Base-by-base conservation (phyloP, 139 green algal species). In the Chlorella vulgaris region DNA sequence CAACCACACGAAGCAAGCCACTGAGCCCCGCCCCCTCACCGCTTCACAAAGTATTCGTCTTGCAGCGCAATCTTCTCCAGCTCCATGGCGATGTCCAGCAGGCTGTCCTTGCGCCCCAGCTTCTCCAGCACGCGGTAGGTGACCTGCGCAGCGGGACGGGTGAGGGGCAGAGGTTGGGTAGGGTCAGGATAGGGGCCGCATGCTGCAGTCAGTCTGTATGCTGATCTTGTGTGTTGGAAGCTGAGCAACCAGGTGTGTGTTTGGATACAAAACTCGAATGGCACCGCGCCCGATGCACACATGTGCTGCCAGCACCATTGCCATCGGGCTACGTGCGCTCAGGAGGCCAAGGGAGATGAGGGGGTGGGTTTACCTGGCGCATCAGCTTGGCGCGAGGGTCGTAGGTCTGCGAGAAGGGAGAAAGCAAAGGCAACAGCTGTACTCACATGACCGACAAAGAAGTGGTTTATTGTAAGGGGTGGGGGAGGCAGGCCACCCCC, bases 41-140 rank as follows among this genome's bases (percentile, higher is more conserved):
- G 68, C 82, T 90, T 83, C 18, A 91, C 68, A 83, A 96, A 96
- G 88, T 95, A 96, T 26, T 88, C 73, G 81, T 96, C 92, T 47
- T 74, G 58, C n/a, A 89, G 79, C 7, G 92, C 92, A 47, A 90
- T 74, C 39, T 86, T 78, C 86, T 95, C 90, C 63, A 95, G 86
- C 82, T 89, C 90, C 84, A 92, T 80, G 28, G 92, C 92, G 33
- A 95, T 83, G 70, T 94, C 80, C 66, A 95, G 83, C 65, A 95
- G 83, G 26, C 86, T 83, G 61, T 94, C 90, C 71, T 87, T 68
- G 36, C 86, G 83, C 33, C 83, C 69, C 19, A 91, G 71, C 33
- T 90, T 83, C 55, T 86, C 84, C 40, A 95, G 84, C 55, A 94
- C 76, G 43, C 90, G 26, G 74, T 93, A 76, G 36, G 75, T 86